Evolutionary conservation across 495 filamentous ascomycete genomes (phyloP), one percentile per base, ranked within the genome.

Genomic region (Aspergillus affinis): DNA sequence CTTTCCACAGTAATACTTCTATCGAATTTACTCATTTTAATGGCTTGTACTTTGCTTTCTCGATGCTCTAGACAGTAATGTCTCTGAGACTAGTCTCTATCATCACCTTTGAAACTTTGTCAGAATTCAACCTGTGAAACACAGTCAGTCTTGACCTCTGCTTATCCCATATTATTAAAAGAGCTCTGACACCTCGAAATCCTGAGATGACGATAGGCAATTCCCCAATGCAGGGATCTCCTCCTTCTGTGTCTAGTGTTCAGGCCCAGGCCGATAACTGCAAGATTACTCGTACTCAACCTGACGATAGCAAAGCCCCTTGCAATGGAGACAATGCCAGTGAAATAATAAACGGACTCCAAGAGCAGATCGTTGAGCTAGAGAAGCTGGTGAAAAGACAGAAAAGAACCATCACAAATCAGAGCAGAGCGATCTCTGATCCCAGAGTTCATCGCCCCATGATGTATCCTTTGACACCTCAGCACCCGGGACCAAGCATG

Each of bases 401-500:
- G 52, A 61, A 66, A 48, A 57, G 55, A 13, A 71, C 69, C 0
- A 71, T 71, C 52, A 63, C 55, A 41, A 61, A 62, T 23, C 71
- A 73, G 45, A 71, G 69, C 48, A 65, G 62, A 51, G 62, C 64
- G 4, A 71, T 73, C 6, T 64, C 68, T 4, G 62, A 68, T 56
- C 64, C 60, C 13, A 57, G 55, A 17, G 46, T 45, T 17, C 27
- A 60, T 32, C 51, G 64, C 48, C n/a, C 6, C 30, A 54, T 60
- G 47, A 45, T 48, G 26, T 57, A 58, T 29, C 58, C 59, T 17
- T 57, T 61, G 20, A 59, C 60, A n/a, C 57, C 64, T 19, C 59
- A 47, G n/a, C 63, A 58, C 0, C 44, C 30, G 13, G 56, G 51
- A 36, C 18, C 56, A 4, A 19, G 45, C 20, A 20, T 41, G 29